These are phyloP conservation scores for Candida endomychidarum DNA, from an alignment of 805 yeast species.

Conservation along the genomic window DNA sequence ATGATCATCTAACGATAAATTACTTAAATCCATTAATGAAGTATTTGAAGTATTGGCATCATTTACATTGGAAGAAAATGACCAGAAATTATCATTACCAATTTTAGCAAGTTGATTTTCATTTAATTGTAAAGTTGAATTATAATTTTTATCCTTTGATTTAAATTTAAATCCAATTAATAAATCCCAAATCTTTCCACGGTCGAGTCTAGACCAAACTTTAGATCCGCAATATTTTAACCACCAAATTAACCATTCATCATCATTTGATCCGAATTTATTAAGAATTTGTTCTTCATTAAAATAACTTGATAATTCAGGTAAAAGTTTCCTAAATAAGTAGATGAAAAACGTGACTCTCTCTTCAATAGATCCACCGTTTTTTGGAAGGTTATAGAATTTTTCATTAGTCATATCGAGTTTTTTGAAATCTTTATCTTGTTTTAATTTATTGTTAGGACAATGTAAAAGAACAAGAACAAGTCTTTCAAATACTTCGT, in stretches of 20 bases:
- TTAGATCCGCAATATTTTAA: slow-evolving; percentile 85
- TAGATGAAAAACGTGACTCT: slow-evolving; percentile 67
- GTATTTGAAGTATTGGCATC: neutral
- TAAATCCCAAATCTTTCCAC: slow-evolving; percentile 90
- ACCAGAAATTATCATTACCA: slow-evolving; percentile 69
- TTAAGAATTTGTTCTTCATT: slow-evolving; percentile 77
- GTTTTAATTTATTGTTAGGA: slow-evolving; percentile 62
- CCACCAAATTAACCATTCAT: slow-evolving; percentile 96
- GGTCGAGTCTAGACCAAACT: slow-evolving; percentile 74
- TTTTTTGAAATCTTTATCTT: slow-evolving; percentile 32
- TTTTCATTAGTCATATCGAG: slow-evolving; percentile 17
- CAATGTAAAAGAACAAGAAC: slow-evolving; percentile 74
- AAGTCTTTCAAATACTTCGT: slow-evolving; percentile 72
- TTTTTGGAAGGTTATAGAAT: slow-evolving; percentile 43
- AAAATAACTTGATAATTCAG: slow-evolving; percentile 73
- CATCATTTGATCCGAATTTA: slow-evolving; percentile 57
- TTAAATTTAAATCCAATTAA: slow-evolving; percentile 70
- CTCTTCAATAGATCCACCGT: slow-evolving; percentile 66
- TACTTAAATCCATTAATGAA: slow-evolving; percentile 7
- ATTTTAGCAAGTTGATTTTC: slow-evolving; percentile 32
- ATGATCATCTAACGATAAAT: slow-evolving; percentile 12
- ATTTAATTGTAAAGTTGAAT: slow-evolving; percentile 31
- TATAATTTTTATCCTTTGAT: slow-evolving; percentile 31
- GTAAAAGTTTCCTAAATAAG: slow-evolving; percentile 60
- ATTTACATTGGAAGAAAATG: slow-evolving; percentile 17